These are phyloP conservation scores for Allodekkera sacchari DNA, from an alignment of 805 yeast genomes.

Conservation along the genomic window DNA sequence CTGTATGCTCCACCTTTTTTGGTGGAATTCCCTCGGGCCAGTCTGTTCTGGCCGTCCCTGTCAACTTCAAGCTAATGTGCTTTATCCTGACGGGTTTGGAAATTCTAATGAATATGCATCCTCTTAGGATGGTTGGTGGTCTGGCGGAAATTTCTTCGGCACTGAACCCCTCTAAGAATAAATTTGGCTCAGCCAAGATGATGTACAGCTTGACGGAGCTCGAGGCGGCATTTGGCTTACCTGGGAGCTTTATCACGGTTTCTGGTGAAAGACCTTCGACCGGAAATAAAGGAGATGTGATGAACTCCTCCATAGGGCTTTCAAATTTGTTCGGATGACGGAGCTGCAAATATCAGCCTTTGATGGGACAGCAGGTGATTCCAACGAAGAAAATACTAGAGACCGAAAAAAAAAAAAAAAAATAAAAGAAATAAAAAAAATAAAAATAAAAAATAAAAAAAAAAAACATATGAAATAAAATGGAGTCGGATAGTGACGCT, in stretches of 20 bases:
- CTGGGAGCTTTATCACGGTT: slow-evolving; percentile 41
- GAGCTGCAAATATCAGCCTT: not conserved
- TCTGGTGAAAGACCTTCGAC: slow-evolving; percentile 27
- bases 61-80: slow-evolving; percentile 49
- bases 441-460: too few species aligned
- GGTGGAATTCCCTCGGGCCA: slow-evolving; percentile 99
- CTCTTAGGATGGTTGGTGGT: slow-evolving; percentile 77
- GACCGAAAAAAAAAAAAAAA: too few species aligned
- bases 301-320: slow-evolving; percentile 3
- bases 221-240: slow-evolving; percentile 50
- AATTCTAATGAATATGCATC: slow-evolving; percentile 63
- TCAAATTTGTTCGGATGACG: not conserved
- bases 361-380: not conserved
- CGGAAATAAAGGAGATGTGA: slow-evolving; percentile 40
- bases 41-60: slow-evolving; percentile 71
- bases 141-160: slow-evolving; percentile 51
- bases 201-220: slow-evolving; percentile 64
- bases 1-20: slow-evolving; percentile 57
- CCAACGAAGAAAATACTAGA: too few species aligned
- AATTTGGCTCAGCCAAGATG: slow-evolving; percentile 68
- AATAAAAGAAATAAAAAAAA: too few species aligned
- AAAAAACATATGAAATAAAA: too few species aligned
- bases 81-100: slow-evolving; percentile 67
- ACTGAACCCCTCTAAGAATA: slow-evolving; percentile 79
- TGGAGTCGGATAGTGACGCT: too few species aligned